A percentile compares a stretch with the other conserved stretches of the same genome.
These are phyloP conservation scores for Chaetomiaceae sp. DNA, from an alignment of 2,329 filamentous ascomycete species.

Conservation along the genomic window DNA sequence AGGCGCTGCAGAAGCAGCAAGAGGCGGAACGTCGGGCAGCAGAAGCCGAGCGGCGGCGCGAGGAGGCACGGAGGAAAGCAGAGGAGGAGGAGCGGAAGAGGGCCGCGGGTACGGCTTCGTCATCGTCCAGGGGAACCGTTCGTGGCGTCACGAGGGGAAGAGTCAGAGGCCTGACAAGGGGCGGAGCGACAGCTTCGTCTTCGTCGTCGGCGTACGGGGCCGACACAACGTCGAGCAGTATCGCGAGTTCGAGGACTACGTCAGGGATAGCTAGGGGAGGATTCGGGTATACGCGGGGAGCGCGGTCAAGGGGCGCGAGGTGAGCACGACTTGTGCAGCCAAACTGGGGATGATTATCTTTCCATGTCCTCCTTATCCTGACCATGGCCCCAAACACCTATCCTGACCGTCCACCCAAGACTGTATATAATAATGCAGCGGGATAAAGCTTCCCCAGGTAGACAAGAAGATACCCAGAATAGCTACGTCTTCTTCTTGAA, in stretches of 20 bases:
- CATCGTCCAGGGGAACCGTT: slow-evolving; percentile 15
- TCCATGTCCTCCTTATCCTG: no score
- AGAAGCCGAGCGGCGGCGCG: slow-evolving; percentile 74
- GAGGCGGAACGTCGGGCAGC: slow-evolving; percentile 71
- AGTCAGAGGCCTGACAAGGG: slow-evolving; percentile 15
- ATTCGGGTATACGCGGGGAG: slow-evolving; percentile 47
- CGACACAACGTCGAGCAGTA: slow-evolving; percentile 29
- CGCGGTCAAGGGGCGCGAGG: slow-evolving; percentile 41
- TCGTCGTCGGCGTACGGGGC: slow-evolving; percentile 19
- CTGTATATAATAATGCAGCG: no score
- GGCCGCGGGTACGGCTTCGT: slow-evolving; percentile 35
- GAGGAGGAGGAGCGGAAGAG: slow-evolving; percentile 56
- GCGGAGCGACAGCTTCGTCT: slow-evolving; percentile 10
- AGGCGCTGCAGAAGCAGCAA: slow-evolving; percentile 67
- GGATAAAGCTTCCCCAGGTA: background rate
- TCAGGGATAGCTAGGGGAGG: slow-evolving; percentile 44
- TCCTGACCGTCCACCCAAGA: background rate
- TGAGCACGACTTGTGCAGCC: background rate
- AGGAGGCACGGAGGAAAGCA: slow-evolving; percentile 60
- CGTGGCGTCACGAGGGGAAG: slow-evolving; percentile 22
- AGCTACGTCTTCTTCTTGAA: slow-evolving; percentile 63
- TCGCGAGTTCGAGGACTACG: slow-evolving; percentile 32
- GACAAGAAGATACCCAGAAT: slow-evolving; percentile 31
- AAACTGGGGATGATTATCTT: background rate
- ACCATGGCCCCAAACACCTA: slow-evolving; percentile 2